Base-by-base conservation (phyloP, 2,329 filamentous ascomycete species). In the Pseudocercospora pini-densiflorae region DNA sequence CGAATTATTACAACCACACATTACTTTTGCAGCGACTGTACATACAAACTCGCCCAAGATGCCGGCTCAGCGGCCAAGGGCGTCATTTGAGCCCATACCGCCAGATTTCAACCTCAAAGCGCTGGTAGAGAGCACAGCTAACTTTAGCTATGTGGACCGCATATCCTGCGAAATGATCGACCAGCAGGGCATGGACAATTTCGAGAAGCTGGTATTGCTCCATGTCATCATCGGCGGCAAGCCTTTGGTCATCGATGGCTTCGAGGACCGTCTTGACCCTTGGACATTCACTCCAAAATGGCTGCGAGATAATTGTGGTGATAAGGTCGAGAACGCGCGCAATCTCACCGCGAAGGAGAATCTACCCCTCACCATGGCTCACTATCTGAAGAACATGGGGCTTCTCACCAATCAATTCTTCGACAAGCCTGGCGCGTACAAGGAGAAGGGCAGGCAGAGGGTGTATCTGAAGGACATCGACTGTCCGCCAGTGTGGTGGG, bases 401-500 rank as follows among this genome's bases (percentile, higher is more conserved):
- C 88, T 91, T 71, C 87, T 98, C 33, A 89, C 94, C 0, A 90
- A 94, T 59, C 93, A 97, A 76, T 97, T 92, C 75, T 84, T 83
- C 71, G 79, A 81, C 83, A 90, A 85, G 8, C 82, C 87, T 0
- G 85, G 84, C 55, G 94, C 92, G 69, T 97, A 91, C 77, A 89
- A 89, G 66, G 91, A 96, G 70, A 88, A 92, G 68, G 87, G 88
- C 43, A 86, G 92, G 23, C 95, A 99, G 77, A 88, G 95, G 12
- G 88, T 98, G 1, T 99, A 99, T 77, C 82, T 98, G 24, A 99
- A 99, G 76, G 95, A 99, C 76, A 97, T 99, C 66, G 95, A 99
- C 77, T 97, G 94, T 72, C 95, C 95, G 0, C 82, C 86, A 0
- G 89, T 94, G 65, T 99, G 95, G 95, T 89, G 90, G 60, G 86